phyloP scores from a whole-genome alignment of 148 eudicot genomes.

The Agrostemma githago region DNA sequence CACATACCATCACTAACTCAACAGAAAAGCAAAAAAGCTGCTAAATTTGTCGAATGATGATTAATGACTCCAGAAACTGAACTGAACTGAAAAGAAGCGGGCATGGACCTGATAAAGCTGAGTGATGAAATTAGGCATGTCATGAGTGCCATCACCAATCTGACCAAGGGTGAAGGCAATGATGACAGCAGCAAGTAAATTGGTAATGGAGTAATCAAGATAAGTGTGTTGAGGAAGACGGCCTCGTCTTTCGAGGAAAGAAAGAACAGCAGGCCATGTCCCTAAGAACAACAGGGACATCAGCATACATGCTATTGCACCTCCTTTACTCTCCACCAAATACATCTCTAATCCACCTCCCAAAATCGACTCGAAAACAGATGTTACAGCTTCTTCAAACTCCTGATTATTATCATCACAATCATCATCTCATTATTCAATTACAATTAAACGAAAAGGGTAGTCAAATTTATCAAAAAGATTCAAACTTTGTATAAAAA shows the following conservation, averaged over 20 bases:
- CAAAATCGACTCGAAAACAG: neutral
- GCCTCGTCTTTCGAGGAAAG: constrained; percentile 64
- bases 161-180: constrained; percentile 82
- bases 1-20: neutral
- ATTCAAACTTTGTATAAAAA: neutral
- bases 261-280: constrained; percentile 67
- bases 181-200: constrained; percentile 70
- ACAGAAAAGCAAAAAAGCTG: neutral
- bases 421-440: neutral
- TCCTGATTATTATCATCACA: neutral
- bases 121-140: no score
- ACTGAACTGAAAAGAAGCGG: no score
- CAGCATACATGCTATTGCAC: constrained; percentile 37
- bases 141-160: constrained; percentile 8
- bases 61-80: no score
- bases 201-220: constrained; percentile 85
- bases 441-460: neutral
- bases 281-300: constrained; percentile 43
- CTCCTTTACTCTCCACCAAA: constrained; percentile 33
- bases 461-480: neutral
- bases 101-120: no score
- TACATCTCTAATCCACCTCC: constrained; percentile 21
- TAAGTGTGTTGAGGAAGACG: constrained; percentile 90
- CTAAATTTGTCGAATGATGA: no score
- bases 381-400: neutral